These are phyloP conservation scores for Didymella exigua DNA, from an alignment of 2,329 filamentous ascomycete genomes.

Conservation along the genomic window DNA sequence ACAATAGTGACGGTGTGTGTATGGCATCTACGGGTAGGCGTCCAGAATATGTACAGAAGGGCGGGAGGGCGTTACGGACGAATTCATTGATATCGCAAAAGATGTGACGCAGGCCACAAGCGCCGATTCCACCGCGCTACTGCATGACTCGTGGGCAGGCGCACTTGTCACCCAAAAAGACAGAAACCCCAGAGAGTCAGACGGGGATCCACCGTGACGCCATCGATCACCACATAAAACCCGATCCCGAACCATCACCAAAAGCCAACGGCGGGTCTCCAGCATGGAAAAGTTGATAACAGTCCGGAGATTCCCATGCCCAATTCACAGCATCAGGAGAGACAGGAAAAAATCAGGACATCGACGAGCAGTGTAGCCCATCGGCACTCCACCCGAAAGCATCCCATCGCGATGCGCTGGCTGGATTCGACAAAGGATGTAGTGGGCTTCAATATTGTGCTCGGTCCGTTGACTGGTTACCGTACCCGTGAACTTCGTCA, in stretches of 20 bases:
- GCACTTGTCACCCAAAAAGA: constrained; percentile 7
- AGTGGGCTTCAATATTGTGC: constrained; percentile 1
- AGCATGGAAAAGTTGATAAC: constrained; percentile 7
- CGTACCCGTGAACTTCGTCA: not conserved
- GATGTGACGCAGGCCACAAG: constrained; percentile 14
- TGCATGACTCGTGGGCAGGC: constrained; percentile 12
- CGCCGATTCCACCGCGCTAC: constrained; percentile 12
- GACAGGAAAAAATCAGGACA: not conserved
- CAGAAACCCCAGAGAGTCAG: constrained; percentile 8
- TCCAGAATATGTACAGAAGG: not conserved
- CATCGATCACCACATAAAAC: constrained; percentile 17
- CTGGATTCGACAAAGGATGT: not conserved
- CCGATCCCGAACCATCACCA: constrained; percentile 10
- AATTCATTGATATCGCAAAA: constrained; percentile 12
- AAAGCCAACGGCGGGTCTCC: not conserved
- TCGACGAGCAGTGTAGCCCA: constrained; percentile 1
- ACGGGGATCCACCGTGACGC: constrained; percentile 6
- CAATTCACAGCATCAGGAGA: not conserved
- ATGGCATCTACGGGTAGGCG: not conserved
- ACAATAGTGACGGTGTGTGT: not conserved
- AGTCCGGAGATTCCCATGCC: constrained; percentile 11
- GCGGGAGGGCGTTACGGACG: constrained; percentile 11
- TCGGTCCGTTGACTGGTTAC: constrained; percentile 5
- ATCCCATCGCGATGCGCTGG: not conserved
- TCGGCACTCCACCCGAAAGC: constrained; percentile 4